phyloP scores from a whole-genome alignment of 75 land plant genomes.

The Cryptomeria japonica region DNA sequence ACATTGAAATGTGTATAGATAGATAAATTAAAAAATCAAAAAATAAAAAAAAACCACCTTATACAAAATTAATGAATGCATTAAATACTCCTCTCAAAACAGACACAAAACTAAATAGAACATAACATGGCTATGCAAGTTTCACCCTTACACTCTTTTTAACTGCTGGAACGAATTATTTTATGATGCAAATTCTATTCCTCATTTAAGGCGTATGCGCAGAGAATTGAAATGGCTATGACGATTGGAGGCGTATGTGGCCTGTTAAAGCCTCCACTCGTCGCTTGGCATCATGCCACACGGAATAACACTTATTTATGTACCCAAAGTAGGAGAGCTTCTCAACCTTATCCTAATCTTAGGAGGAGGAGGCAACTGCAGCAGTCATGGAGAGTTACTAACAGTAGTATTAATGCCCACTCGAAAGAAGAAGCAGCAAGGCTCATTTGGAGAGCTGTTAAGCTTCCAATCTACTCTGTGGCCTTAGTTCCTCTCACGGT shows the following conservation, averaged over 20 bases:
- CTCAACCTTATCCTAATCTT: too few species aligned
- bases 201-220: not conserved
- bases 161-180: too few species aligned
- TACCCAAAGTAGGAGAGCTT: not conserved
- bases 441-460: slow-evolving; percentile 84
- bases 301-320: not conserved
- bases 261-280: not conserved
- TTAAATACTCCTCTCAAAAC: too few species aligned
- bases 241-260: not conserved
- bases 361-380: not conserved
- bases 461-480: slow-evolving; percentile 87
- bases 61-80: too few species aligned
- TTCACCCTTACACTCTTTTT: too few species aligned
- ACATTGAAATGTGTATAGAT: too few species aligned
- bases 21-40: too few species aligned
- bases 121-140: too few species aligned
- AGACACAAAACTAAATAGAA: too few species aligned
- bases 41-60: too few species aligned
- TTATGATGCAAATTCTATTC: not conserved
- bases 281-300: not conserved
- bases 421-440: slow-evolving; percentile 13
- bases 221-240: not conserved
- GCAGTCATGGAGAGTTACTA: not conserved
- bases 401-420: not conserved
- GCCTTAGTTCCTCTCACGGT: slow-evolving; percentile 83